Evolutionary conservation across 192 early-diverging fungal species (phyloP).

Genomic region (Irineochytrium annulatum): DNA sequence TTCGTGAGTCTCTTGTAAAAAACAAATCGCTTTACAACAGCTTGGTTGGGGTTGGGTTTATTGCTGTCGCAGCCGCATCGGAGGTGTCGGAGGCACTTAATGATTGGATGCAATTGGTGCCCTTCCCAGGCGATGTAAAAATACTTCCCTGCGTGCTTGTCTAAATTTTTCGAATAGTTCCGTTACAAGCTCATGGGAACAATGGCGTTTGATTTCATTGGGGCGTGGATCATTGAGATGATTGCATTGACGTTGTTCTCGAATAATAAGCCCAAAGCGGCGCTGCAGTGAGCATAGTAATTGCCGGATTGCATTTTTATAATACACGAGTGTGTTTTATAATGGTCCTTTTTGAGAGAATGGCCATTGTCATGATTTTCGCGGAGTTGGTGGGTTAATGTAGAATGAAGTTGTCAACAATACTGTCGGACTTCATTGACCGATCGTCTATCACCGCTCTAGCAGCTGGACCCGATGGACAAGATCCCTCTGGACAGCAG

Average conservation of each 20-base stretch:
- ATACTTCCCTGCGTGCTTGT: not conserved
- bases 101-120: slow-evolving; percentile 83
- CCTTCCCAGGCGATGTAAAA: slow-evolving; percentile 73
- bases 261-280: slow-evolving; percentile 71
- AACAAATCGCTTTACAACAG: slow-evolving; percentile 93
- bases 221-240: slow-evolving; percentile 77
- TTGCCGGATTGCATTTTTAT: too few relatives aligned
- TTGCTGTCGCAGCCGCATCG: slow-evolving; percentile 84
- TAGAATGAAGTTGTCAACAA: too few relatives aligned
- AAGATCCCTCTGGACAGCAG: too few relatives aligned
- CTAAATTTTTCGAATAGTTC: slow-evolving; percentile 50
- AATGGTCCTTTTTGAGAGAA: too few relatives aligned
- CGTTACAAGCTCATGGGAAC: slow-evolving; percentile 70
- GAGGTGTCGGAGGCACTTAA: slow-evolving; percentile 87
- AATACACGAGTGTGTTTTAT: too few relatives aligned
- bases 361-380: too few relatives aligned
- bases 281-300: too few relatives aligned
- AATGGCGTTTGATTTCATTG: slow-evolving; percentile 87
- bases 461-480: too few relatives aligned
- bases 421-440: too few relatives aligned
- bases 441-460: too few relatives aligned
- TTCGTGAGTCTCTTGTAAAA: slow-evolving; percentile 87
- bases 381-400: too few relatives aligned
- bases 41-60: slow-evolving; percentile 73
- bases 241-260: slow-evolving; percentile 75